Base-by-base conservation (phyloP, 73 alveolate genomes). In the Paramecium bursaria region DNA sequence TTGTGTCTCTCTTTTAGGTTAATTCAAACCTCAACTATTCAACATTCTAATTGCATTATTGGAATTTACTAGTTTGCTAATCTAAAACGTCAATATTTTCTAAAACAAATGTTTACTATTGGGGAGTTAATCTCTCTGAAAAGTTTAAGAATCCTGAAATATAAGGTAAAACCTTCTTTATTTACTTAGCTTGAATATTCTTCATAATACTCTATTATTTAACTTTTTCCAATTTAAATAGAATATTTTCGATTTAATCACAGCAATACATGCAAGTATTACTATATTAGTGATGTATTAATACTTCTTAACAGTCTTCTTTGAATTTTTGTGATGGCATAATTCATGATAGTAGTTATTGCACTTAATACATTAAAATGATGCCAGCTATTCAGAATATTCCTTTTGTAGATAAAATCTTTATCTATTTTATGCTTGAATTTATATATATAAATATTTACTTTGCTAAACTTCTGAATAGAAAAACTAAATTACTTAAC, bases 311-410 rank as follows among this genome's bases (percentile, higher is more conserved):
- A n/a, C n/a, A n/a, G n/a, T n/a, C n/a, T n/a, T n/a, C n/a, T n/a
- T n/a, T n/a, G n/a, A n/a, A n/a, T n/a, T n/a, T n/a, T n/a, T n/a
- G n/a, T n/a, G n/a, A n/a, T n/a, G n/a, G 4, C 82, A 67, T 21
- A 42, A 11, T 39, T 39, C 26, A 67, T 67, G 82, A 67, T 35
- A 67, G 4, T 39, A 33, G 19, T 42, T 13, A 25, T 31, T 35
- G 44, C 82, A 67, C 44, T 67, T 67, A n/a, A 67, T 27, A 67
- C 82, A 67, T 39, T 67, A n/a, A n/a, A n/a, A n/a, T n/a, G n/a
- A n/a, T n/a, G n/a, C n/a, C n/a, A n/a, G n/a, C n/a, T n/a, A n/a
- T n/a, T n/a, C n/a, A n/a, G n/a, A n/a, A n/a, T n/a, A n/a, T n/a
- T n/a, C n/a, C n/a, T n/a, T n/a, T n/a, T n/a, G n/a, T n/a, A n/a